phyloP scores from a whole-genome alignment of 768 basidiomycete genomes.

The Mrakia frigida region DNA sequence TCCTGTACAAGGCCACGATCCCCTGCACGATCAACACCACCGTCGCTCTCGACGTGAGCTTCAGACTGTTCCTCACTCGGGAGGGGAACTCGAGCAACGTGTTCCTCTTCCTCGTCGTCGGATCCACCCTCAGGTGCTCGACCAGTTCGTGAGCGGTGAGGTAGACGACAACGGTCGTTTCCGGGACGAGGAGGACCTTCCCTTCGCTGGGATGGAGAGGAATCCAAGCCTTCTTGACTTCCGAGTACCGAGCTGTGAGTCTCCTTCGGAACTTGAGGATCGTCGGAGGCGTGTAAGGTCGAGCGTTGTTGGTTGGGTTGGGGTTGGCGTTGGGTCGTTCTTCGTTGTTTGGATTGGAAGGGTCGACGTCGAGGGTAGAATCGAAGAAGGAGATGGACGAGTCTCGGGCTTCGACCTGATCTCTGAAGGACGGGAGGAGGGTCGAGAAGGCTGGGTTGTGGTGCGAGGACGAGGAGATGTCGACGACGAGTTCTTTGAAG shows the following conservation, averaged over 20 bases:
- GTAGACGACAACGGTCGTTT: constrained; percentile 37
- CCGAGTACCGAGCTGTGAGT: constrained; percentile 38
- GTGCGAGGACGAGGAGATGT: constrained; percentile 37
- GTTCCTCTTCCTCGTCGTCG: background rate
- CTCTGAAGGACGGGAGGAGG: constrained; percentile 38
- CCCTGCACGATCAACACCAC: constrained; percentile 42
- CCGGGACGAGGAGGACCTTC: constrained; percentile 37
- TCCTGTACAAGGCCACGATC: constrained; percentile 38
- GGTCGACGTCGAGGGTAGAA: constrained; percentile 29
- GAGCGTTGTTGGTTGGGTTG: background rate
- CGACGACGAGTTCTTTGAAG: constrained; percentile 40
- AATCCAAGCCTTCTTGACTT: constrained; percentile 35
- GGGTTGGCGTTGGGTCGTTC: constrained; percentile 19
- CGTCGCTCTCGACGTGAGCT: constrained; percentile 32
- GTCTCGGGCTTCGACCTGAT: constrained; percentile 35
- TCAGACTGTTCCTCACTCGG: constrained; percentile 35
- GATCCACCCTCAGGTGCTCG: constrained; percentile 31
- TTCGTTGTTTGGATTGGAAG: background rate
- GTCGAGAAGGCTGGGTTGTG: constrained; percentile 38
- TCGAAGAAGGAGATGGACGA: constrained; percentile 35
- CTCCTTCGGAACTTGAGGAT: constrained; percentile 40
- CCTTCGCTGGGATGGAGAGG: constrained; percentile 35
- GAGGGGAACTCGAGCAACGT: constrained; percentile 29
- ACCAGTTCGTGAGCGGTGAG: constrained; percentile 39
- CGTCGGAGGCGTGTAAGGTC: background rate